phyloP scores from a whole-genome alignment of 176 grass and related monocot species.

The Carex pumila region DNA sequence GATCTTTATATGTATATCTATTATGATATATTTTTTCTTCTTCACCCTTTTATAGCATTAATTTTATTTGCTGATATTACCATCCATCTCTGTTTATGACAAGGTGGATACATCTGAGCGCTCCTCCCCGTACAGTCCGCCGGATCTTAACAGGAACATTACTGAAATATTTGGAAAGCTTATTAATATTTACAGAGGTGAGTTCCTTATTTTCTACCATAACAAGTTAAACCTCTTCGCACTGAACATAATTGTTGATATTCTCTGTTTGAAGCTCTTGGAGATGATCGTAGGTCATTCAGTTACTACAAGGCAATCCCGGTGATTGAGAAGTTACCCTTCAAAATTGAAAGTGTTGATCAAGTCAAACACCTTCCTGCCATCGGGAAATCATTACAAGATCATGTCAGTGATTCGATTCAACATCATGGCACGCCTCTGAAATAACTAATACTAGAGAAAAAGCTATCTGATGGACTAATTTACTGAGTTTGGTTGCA shows the following conservation, averaged over 20 bases:
- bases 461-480: background rate
- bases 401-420: slow-evolving; percentile 62
- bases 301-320: slow-evolving; percentile 97
- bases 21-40: background rate
- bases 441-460: background rate
- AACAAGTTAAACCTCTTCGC: background rate
- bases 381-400: slow-evolving; percentile 87
- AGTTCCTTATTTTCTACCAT: background rate
- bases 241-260: background rate
- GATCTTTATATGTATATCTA: background rate
- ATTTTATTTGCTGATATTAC: background rate
- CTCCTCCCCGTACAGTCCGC: slow-evolving; percentile 49
- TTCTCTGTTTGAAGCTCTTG: slow-evolving; percentile 48
- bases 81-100: slow-evolving; percentile 10
- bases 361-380: slow-evolving; percentile 82
- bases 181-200: slow-evolving; percentile 86
- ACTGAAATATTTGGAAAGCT: slow-evolving; percentile 90
- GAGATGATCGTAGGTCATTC: slow-evolving; percentile 94
- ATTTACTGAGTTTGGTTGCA: slow-evolving; percentile 29
- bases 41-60: background rate
- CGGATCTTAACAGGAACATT: slow-evolving; percentile 76
- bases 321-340: slow-evolving; percentile 82
- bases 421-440: background rate
- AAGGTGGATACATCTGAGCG: slow-evolving; percentile 46
- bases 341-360: slow-evolving; percentile 73